Conservation (phyloP, 192 early-diverging fungal species). For the Rhizoclosmatium globosum region DNA sequence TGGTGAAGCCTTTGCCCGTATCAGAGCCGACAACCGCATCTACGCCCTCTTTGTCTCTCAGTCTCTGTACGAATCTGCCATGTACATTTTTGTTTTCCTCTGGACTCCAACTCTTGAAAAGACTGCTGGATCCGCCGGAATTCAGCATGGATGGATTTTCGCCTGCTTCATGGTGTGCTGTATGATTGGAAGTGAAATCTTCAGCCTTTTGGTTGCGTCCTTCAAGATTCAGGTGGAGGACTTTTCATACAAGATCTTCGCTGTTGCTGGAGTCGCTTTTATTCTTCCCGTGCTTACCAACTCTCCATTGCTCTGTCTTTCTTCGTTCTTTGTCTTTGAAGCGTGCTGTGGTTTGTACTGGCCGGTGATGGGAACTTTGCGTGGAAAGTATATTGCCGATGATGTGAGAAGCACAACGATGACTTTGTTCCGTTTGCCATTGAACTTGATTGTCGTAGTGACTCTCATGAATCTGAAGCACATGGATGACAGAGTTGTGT, state of each 20-base stretch:
- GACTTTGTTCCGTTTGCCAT: constrained; percentile 61
- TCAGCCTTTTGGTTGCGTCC: neutral
- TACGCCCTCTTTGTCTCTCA: constrained; percentile 54
- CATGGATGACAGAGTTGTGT: neutral
- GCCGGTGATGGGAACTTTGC: constrained; percentile 52
- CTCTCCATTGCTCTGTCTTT: neutral
- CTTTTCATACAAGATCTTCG: neutral
- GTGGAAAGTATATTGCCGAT: constrained; percentile 53
- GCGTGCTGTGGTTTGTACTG: constrained; percentile 46
- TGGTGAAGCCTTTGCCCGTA: neutral
- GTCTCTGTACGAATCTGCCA: constrained; percentile 55
- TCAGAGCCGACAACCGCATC: constrained; percentile 31
- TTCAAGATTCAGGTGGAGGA: neutral
- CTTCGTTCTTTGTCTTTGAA: neutral
- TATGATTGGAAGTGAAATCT: constrained; percentile 58
- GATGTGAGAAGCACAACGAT: constrained; percentile 53
- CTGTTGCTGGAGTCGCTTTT: neutral
- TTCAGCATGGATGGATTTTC: constrained; percentile 59
- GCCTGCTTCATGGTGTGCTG: constrained; percentile 58
- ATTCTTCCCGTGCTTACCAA: neutral
- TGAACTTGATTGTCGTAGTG: constrained; percentile 60
- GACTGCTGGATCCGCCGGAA: neutral
- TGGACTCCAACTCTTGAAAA: constrained; percentile 52
- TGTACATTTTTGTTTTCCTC: constrained; percentile 64
- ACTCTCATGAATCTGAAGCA: constrained; percentile 41